These are phyloP conservation scores for Aspergillus costaricaensis DNA, from an alignment of 2,329 filamentous ascomycete species.

Conservation along the genomic window DNA sequence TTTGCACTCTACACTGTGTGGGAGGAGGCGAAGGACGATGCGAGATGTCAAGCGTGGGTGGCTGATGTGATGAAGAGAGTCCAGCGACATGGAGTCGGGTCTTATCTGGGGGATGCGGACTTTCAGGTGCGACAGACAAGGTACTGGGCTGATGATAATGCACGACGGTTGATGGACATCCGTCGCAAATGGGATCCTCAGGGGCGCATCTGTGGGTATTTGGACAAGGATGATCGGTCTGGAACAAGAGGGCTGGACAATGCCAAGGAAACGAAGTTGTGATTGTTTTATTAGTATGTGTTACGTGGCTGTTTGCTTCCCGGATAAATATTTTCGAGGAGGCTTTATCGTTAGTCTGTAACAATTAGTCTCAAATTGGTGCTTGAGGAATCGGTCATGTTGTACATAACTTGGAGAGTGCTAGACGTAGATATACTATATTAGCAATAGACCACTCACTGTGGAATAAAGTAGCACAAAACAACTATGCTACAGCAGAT, in stretches of 20 bases:
- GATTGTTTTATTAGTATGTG: neutral
- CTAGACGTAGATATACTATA: neutral
- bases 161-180: slow-evolving; percentile 46
- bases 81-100: slow-evolving; percentile 48
- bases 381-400: neutral
- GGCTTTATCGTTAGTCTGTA: neutral
- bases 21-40: slow-evolving; percentile 51
- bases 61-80: slow-evolving; percentile 43
- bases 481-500: neutral
- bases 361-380: neutral
- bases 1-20: slow-evolving; percentile 57
- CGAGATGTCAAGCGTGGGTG: slow-evolving; percentile 49
- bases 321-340: neutral
- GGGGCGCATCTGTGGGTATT: slow-evolving; percentile 43
- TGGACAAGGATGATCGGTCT: slow-evolving; percentile 49
- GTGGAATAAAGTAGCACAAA: neutral
- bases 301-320: neutral
- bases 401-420: neutral
- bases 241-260: slow-evolving; percentile 48
- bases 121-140: slow-evolving; percentile 51
- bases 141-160: slow-evolving; percentile 53
- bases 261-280: slow-evolving; percentile 36
- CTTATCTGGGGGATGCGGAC: slow-evolving; percentile 59
- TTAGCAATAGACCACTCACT: neutral
- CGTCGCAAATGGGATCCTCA: slow-evolving; percentile 28